Percentiles rank a stretch among this genome's conserved stretches.
phyloP scores from a whole-genome alignment of 108 stramenopile species.

The Cyclotella choctawhatcheeana region DNA sequence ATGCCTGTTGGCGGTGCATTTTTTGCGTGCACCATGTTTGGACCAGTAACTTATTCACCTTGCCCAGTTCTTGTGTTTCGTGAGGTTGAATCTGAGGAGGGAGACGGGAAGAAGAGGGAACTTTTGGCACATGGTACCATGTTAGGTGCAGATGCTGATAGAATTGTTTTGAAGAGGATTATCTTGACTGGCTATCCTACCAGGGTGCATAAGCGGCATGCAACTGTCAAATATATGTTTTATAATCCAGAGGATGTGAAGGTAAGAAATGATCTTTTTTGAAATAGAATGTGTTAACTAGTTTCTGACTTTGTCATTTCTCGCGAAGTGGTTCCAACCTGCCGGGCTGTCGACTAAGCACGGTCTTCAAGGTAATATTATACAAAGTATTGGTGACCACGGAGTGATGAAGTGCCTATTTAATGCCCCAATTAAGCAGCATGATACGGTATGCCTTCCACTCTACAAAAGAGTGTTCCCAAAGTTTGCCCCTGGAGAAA shows the following conservation, averaged over 20 bases:
- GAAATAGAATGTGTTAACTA: no score
- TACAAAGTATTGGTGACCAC: constrained; percentile 96
- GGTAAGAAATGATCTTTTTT: constrained; percentile 14
- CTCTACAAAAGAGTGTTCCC: constrained; percentile 99
- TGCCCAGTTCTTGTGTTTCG: constrained; percentile 90
- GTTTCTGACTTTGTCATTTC: no score
- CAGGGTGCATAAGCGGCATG: constrained; percentile 94
- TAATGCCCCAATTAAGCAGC: constrained; percentile 96
- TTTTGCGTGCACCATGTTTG: constrained; percentile 92
- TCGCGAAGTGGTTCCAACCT: constrained; percentile 98
- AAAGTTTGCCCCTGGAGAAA: constrained; percentile 75
- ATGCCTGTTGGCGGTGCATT: constrained; percentile 87
- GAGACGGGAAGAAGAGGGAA: constrained; percentile 37
- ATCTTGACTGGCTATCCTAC: constrained; percentile 98
- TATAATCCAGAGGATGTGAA: constrained; percentile 96
- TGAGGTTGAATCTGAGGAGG: constrained; percentile 32
- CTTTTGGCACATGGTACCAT: constrained; percentile 94
- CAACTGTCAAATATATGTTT: constrained; percentile 99
- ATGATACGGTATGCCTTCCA: constrained; percentile 97
- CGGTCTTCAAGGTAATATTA: constrained; percentile 95
- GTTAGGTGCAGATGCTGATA: constrained; percentile 95
- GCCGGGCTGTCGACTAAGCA: constrained; percentile 96
- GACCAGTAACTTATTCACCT: constrained; percentile 93
- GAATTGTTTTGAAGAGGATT: constrained; percentile 95
- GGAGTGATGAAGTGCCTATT: constrained; percentile 99